phyloP scores from a whole-genome alignment of 306 rosid genomes.

The Cicer bijugum region DNA sequence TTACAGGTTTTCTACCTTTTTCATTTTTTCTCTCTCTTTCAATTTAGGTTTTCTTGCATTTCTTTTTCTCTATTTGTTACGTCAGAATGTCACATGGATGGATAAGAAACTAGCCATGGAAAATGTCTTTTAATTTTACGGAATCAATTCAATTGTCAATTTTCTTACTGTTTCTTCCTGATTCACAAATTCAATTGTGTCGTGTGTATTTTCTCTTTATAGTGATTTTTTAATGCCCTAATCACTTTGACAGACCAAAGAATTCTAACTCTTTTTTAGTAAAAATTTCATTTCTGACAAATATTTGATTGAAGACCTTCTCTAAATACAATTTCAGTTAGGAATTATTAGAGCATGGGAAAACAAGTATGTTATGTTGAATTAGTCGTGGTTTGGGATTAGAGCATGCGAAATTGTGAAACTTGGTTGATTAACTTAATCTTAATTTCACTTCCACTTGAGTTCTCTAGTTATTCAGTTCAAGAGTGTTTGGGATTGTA shows the following conservation, averaged over 20 bases:
- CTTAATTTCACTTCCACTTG: conserved; percentile 24
- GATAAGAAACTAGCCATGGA: conserved; percentile 1
- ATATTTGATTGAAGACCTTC: conserved; percentile 1
- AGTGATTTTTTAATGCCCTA: neutral
- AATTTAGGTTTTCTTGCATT: conserved; percentile 35
- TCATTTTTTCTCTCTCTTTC: neutral
- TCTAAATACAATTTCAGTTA: conserved; percentile 17
- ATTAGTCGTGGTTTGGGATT: conserved; percentile 15
- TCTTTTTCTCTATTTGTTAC: conserved; percentile 12
- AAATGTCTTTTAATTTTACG: conserved; percentile 23
- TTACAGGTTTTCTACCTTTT: conserved; percentile 69
- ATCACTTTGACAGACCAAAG: neutral
- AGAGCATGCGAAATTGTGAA: conserved; percentile 21
- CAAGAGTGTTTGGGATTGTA: conserved; percentile 14
- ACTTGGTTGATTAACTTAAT: conserved; percentile 28
- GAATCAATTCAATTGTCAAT: conserved; percentile 25
- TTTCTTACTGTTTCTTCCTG: conserved; percentile 20
- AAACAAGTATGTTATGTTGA: conserved; percentile 17
- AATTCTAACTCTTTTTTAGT: neutral
- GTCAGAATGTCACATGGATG: neutral
- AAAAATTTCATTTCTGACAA: neutral
- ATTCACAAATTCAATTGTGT: conserved; percentile 31
- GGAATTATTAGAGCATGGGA: conserved; percentile 18
- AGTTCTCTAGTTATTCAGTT: conserved; percentile 9
- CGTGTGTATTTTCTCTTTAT: conserved; percentile 19